Base-by-base conservation (phyloP, 1,284 basidiomycete species). In the Albatrellus sp. region DNA sequence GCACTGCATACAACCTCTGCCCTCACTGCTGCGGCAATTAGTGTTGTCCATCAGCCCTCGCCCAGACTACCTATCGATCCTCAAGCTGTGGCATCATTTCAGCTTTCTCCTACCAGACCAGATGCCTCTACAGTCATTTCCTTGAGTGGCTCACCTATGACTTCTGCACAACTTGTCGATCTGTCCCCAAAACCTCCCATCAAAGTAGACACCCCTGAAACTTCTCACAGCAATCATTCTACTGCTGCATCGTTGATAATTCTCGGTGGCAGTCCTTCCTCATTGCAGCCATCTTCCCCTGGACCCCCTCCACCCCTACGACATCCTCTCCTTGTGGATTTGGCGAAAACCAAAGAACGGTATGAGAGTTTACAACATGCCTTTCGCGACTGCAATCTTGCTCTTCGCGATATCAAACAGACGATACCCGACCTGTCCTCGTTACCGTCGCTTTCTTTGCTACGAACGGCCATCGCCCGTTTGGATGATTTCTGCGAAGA, bases 401-500 rank as follows among this genome's bases (percentile, higher is more conserved):
- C 79, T 1, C 65, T 87, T 13, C 71, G 75, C 49, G 67, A 72
- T 3, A 65, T 86, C 40, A 74, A 70, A 55, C 60, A 60, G 30
- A 64, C 59, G 2, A 50, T 75, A 11, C 52, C 43, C 16, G 40
- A 28, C n/a, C 50, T 51, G 9, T 49, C 48, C 14, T 36, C 49
- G 3, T 42, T 45, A n/a, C 49, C 43, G n/a, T 57, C 53, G 2
- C 44, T 57, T n/a, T 56, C 69, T 3, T 57, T 74, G 7, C 57
- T 90, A 3, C 61, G 63, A 14, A 67, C 66, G 0, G 75, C 79
- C 1, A 65, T 88, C 3, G 71, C 80, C 39, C 71, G 84, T 1
- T 65, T 92, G 34, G 71, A 80, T 51, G 86, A 92, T 57, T 87
- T 77, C 51, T 77, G 79, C 16, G 89, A 91, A 59, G 89, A 92